Base-by-base conservation (phyloP, 495 filamentous ascomycete species). In the Penicillium simplicissimum region DNA sequence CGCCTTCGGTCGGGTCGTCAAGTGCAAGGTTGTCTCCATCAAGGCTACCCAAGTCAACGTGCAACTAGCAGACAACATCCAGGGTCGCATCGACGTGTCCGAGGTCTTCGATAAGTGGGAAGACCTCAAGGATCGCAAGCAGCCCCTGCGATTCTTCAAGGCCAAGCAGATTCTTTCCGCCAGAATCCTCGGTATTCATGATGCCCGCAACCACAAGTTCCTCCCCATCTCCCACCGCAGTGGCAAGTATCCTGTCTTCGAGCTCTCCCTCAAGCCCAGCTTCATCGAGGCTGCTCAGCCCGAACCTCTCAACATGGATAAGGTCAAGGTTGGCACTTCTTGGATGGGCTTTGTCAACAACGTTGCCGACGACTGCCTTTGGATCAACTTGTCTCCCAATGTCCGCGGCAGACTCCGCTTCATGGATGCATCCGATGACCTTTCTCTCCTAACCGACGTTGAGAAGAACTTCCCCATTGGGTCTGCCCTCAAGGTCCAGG, bases 21-120 rank as follows among this genome's bases (percentile, higher is more conserved):
- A 93, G 73, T 95, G 89, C 36, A 87, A 82, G 58, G 85, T 98
- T 43, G 81, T 80, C 42, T 90, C 91, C 9, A 74, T 96, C 62
- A 96, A 95, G 72, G 86, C 86, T 34, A 97, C 93, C 0, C 95
- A 98, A 68, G 76, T 98, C 55, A 97, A 97, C 65, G 91, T 98
- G 19, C 85, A 88, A 60, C 81, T 98, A 58, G 91, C 92, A 43
- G 92, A 96, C 67, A 93, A 92, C 67, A 80, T 97, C 37, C 91
- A 94, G 71, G 95, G 94, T 21, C 90, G 95, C 21, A 87, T 98
- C 49, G 92, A 96, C 68, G 83, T 94, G 0, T 95, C 94, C 11
- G 91, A 97, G 67, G 69, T 93, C 36, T 98, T 93, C 68, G 90
- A 97, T 70, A 80, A 80, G 3, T 96, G 89, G 87, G 90, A 95